Base-by-base conservation (phyloP, 1,139 yeast species). In the Geotrichum klebahnii region DNA sequence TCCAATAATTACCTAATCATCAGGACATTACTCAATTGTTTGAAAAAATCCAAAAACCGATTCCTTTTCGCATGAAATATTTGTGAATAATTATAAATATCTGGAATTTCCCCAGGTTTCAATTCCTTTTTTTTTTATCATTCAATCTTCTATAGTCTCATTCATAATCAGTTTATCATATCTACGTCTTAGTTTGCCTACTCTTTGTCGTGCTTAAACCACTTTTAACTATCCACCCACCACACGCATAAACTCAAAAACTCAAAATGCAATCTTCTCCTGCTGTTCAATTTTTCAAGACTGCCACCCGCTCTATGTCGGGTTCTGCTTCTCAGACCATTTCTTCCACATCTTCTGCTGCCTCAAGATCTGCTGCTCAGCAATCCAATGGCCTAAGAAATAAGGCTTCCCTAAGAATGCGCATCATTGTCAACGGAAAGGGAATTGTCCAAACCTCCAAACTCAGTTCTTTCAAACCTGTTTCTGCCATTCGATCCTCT, bases 331-430 rank as follows among this genome's bases (percentile, higher is more conserved):
- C 33, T 16, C 24, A 39, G 20, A 34, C 32, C 12, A 14, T 12
- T 12, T 41, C 44, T 14, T 19, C 44, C 26, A 16, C 33, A 12
- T 43, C 46, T 19, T 23, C 39, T 31, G 16, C 46, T n/a, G 22
- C 41, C 67, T 73, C 58, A 73, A 65, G 22, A 8, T 19, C 37
- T 2, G 29, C 24, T n/a, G 16, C 29, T 14, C n/a, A n/a, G n/a
- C n/a, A n/a, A n/a, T n/a, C n/a, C n/a, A n/a, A n/a, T n/a, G n/a
- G n/a, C n/a, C n/a, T n/a, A 20, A 17, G 10, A 6, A 26, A 26
- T 26, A 26, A 10, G 29, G 29, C 29, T 20, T 3, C 31, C 5
- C 24, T 47, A 28, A 19, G 51, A 22, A 41, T 47, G 43, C 32
- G 50, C 29, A 33, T 46, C 31, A 29, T 43, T 20, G 50, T 46